phyloP scores from a whole-genome alignment of 495 filamentous ascomycete genomes.

The Talaromyces borbonicus region DNA sequence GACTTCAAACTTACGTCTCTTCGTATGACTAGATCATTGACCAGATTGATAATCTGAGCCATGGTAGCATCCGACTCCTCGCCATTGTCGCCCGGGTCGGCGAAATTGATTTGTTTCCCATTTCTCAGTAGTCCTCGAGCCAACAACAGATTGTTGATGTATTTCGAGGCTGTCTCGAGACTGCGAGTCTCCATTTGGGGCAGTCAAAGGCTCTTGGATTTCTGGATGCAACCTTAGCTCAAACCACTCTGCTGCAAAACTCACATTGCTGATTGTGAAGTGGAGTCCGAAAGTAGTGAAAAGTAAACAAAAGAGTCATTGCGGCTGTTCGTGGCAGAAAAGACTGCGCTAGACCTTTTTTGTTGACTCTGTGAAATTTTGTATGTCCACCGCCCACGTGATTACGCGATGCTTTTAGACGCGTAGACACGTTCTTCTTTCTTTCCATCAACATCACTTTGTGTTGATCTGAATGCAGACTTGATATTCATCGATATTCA shows the following conservation, averaged over 20 bases:
- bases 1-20: slow-evolving; percentile 58
- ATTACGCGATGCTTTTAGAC: not conserved
- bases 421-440: not conserved
- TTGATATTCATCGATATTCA: no score
- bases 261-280: not conserved
- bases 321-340: no score
- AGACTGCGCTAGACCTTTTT: not conserved
- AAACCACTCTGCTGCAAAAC: not conserved
- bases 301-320: slow-evolving; percentile 30
- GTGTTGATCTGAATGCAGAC: no score
- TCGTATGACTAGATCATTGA: slow-evolving; percentile 81
- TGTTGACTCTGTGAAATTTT: no score
- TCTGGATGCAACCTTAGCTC: not conserved
- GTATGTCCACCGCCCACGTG: slow-evolving; percentile 9
- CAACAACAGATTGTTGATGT: slow-evolving; percentile 92
- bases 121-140: slow-evolving; percentile 80
- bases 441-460: not conserved
- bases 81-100: slow-evolving; percentile 56
- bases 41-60: slow-evolving; percentile 78
- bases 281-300: slow-evolving; percentile 30
- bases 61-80: slow-evolving; percentile 59
- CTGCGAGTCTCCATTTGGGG: slow-evolving; percentile 64
- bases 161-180: slow-evolving; percentile 78
- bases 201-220: not conserved
- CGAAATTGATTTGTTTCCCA: slow-evolving; percentile 79